Conservation (phyloP, 2,329 filamentous ascomycete species). For the Arthrinium phaeospermum region DNA sequence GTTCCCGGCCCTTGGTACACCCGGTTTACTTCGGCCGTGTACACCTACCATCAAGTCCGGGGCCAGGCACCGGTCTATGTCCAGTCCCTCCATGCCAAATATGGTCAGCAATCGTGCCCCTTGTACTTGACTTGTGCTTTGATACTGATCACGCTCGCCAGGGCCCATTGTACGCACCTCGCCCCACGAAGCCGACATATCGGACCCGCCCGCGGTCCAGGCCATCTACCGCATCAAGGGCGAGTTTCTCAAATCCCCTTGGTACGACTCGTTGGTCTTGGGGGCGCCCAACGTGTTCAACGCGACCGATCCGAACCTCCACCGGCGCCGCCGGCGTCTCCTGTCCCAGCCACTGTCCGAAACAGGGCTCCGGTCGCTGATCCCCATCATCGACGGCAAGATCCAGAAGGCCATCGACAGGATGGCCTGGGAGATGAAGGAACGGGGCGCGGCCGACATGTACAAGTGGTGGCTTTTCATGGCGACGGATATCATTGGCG, state of each 20-base stretch:
- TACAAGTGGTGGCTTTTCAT: slow-evolving; percentile 61
- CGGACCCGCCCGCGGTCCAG: slow-evolving; percentile 31
- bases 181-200: slow-evolving; percentile 34
- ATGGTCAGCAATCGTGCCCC: slow-evolving; percentile 17
- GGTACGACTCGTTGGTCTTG: slow-evolving; percentile 30
- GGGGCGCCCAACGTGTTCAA: slow-evolving; percentile 42
- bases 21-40: slow-evolving; percentile 17
- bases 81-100: slow-evolving; percentile 20
- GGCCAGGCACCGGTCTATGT: slow-evolving; percentile 19
- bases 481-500: slow-evolving; percentile 59
- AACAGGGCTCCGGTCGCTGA: slow-evolving; percentile 39
- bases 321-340: slow-evolving; percentile 47
- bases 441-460: slow-evolving; percentile 39
- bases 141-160: neutral
- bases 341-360: slow-evolving; percentile 48
- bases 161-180: slow-evolving; percentile 30
- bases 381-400: slow-evolving; percentile 42
- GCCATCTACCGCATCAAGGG: slow-evolving; percentile 37
- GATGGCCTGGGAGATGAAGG: slow-evolving; percentile 51
- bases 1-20: slow-evolving; percentile 24
- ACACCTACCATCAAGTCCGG: slow-evolving; percentile 18
- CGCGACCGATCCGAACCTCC: slow-evolving; percentile 44
- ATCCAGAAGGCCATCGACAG: slow-evolving; percentile 46
- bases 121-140: too few species aligned
- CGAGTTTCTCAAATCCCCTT: slow-evolving; percentile 37